Base-by-base conservation (phyloP, 148 eudicot species). In the Arbutus unedo region DNA sequence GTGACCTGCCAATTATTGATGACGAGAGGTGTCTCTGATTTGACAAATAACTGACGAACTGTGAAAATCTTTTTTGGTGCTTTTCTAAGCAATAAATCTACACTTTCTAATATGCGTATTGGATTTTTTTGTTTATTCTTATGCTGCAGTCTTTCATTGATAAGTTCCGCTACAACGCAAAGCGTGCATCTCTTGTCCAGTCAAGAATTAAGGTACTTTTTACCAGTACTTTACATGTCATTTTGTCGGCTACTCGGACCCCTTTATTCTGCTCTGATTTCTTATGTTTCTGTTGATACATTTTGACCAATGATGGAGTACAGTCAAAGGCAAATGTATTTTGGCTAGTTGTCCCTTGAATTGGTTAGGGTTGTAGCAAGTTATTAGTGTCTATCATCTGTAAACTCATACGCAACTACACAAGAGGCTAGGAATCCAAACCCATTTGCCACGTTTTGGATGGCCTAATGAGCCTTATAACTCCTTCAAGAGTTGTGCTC, bases 171-270 rank as follows among this genome's bases (percentile, higher is more conserved):
- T 97, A 92, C 89, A 97, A 97, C 87, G 99, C 99, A 64, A 97
- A 97, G 92, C 98, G 99, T 83, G 99, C 99, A 54, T 95, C 99
- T 64, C 99, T 97, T 84, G 99, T 97, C 82, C 99, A 97, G 86
- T 97, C 99, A 71, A 92, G 99, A 89, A 97, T 97, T 82, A 97
- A 97, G 97, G 99, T 97, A 84, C 81, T 68, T 55, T 54, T 76
- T 79, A 23, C 76, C 82, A 60, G 38, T 70, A 74, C 21, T 53
- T 18, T 18, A 13, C 60, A 14, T 23, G 71, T 54, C 7, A 4
- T 44, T 14, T 55, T 84, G 76, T 68, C 4, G 4, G 72, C 82
- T 68, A 77, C 48, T 83, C 13, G 38, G 75, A 66, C 66, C 48
- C n/a, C 44, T 13, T 48, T 66, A 23, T 14, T 62, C 49, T 51